Conservation (phyloP, 805 yeast genomes). For the Hanseniaspora hatyaiensis region DNA sequence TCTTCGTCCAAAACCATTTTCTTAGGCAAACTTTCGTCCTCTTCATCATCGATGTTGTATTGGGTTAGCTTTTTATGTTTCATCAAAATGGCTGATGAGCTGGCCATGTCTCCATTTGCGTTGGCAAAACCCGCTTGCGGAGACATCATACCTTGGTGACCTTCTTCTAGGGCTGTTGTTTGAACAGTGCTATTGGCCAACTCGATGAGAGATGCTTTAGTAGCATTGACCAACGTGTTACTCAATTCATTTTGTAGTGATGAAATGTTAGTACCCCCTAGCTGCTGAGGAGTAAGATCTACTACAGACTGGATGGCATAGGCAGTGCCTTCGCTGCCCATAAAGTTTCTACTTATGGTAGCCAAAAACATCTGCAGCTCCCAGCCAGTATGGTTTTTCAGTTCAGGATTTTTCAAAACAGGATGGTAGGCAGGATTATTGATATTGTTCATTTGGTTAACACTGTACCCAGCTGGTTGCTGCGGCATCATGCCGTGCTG, state of each 20-base stretch:
- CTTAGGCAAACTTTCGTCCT: conserved; percentile 58
- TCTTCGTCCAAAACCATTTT: conserved; percentile 30
- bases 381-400: conserved; percentile 30
- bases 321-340: conserved; percentile 29
- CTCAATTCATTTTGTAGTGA: conserved; percentile 13
- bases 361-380: conserved; percentile 30
- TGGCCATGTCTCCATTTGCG: conserved; percentile 21
- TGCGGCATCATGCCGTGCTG: not conserved
- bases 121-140: conserved; percentile 25
- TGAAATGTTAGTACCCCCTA: conserved; percentile 12
- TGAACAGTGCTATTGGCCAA: conserved; percentile 8
- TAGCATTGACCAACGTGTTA: conserved; percentile 14
- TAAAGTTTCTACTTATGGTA: conserved; percentile 26
- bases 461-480: conserved; percentile 8
- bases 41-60: conserved; percentile 40
- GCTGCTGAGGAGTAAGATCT: conserved; percentile 24
- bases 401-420: conserved; percentile 27
- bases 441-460: conserved; percentile 19
- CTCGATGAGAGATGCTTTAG: conserved; percentile 16
- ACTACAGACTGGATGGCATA: conserved; percentile 32
- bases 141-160: conserved; percentile 8
- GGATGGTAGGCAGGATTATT: conserved; percentile 30
- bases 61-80: conserved; percentile 35
- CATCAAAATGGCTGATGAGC: conserved; percentile 25
- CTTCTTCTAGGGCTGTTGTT: not conserved